phyloP scores from a whole-genome alignment of 768 basidiomycete genomes.

The Auriscalpium vulgare region DNA sequence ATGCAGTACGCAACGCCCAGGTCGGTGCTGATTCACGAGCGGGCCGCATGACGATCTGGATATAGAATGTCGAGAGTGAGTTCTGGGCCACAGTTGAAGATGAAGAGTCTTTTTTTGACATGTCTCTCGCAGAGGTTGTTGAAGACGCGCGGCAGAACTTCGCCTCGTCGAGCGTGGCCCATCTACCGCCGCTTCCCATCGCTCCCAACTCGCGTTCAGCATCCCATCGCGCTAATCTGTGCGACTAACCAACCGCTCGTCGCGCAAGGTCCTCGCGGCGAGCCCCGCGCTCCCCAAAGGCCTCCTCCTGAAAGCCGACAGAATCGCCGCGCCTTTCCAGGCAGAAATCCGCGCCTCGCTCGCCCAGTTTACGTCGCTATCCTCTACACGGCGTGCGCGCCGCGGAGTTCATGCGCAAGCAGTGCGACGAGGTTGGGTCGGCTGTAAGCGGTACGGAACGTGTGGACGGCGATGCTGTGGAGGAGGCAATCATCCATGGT shows the following conservation, averaged over 20 bases:
- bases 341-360: constrained; percentile 55
- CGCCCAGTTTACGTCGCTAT: constrained; percentile 56
- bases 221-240: constrained; percentile 17
- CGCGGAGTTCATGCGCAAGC: constrained; percentile 85
- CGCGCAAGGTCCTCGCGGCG: constrained; percentile 53
- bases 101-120: background rate
- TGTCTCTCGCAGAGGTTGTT: constrained; percentile 51
- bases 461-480: constrained; percentile 81
- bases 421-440: constrained; percentile 72
- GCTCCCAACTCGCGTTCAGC: constrained; percentile 45
- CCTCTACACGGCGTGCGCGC: constrained; percentile 74
- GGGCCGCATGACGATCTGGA: constrained; percentile 77
- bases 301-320: constrained; percentile 70
- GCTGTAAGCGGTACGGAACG: constrained; percentile 42
- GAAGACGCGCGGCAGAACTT: constrained; percentile 76
- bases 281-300: constrained; percentile 52
- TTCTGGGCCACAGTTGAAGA: constrained; percentile 11
- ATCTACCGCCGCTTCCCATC: constrained; percentile 56
- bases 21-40: constrained; percentile 43
- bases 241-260: constrained; percentile 32
- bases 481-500: constrained; percentile 78
- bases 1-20: constrained; percentile 45
- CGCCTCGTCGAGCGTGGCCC: constrained; percentile 38
- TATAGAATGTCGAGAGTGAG: constrained; percentile 77
- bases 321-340: constrained; percentile 62